Percentiles rank a stretch among this genome's conserved stretches.
phyloP scores from a whole-genome alignment of 2,329 filamentous ascomycete species.

The Fusarium bulbicola region DNA sequence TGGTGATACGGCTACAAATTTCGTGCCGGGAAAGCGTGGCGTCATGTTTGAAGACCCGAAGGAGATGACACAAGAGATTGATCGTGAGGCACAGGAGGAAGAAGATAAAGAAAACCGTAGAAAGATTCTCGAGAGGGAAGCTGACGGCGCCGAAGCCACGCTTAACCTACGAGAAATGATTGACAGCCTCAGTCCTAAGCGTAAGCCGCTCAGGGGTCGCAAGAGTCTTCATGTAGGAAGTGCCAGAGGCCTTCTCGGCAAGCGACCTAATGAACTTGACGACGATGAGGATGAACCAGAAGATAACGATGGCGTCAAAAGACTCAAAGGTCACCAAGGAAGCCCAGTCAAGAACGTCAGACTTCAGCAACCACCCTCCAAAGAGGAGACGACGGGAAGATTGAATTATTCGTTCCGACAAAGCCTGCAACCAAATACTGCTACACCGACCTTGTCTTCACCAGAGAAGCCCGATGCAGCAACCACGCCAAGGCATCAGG shows the following conservation, averaged over 20 bases:
- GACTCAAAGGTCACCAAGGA: constrained; percentile 74
- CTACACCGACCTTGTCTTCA: constrained; percentile 56
- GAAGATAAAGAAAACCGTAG: constrained; percentile 68
- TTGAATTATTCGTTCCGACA: constrained; percentile 59
- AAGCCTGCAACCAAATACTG: constrained; percentile 57
- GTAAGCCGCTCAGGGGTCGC: constrained; percentile 70
- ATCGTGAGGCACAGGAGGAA: constrained; percentile 67
- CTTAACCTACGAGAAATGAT: constrained; percentile 80
- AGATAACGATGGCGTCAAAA: constrained; percentile 70
- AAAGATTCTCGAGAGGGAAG: constrained; percentile 64
- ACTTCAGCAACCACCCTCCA: constrained; percentile 74
- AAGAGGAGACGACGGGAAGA: constrained; percentile 72
- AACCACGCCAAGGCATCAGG: constrained; percentile 66
- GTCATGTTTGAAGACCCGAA: constrained; percentile 74
- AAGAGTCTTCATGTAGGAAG: constrained; percentile 83
- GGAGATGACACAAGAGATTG: constrained; percentile 69
- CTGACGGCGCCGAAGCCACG: constrained; percentile 62
- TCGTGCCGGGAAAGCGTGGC: constrained; percentile 63
- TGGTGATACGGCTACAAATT: constrained; percentile 70
- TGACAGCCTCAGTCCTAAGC: constrained; percentile 79
- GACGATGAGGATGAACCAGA: constrained; percentile 65
- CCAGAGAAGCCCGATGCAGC: constrained; percentile 56
- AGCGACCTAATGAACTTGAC: constrained; percentile 77
- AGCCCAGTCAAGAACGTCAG: constrained; percentile 81
- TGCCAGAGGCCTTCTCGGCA: constrained; percentile 77